These are phyloP conservation scores for Daedaleopsis sinensis DNA, from an alignment of 768 basidiomycete species.

Conservation along the genomic window DNA sequence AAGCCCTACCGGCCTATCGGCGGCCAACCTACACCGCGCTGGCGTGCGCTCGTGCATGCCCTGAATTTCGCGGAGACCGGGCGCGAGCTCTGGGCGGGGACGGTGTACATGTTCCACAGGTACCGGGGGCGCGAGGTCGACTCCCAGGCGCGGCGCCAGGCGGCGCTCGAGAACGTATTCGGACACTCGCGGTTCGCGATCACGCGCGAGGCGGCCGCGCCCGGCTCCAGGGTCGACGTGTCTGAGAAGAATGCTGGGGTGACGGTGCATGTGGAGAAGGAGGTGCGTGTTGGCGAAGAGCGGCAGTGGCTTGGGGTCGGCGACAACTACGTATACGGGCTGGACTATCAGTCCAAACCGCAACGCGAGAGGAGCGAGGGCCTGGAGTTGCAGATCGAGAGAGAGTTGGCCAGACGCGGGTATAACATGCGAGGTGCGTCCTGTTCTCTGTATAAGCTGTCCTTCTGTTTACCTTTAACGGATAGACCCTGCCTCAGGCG, in stretches of 20 bases:
- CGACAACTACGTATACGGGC: conserved; percentile 43
- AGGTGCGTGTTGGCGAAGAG: conserved; percentile 47
- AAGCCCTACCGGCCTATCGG: conserved; percentile 51
- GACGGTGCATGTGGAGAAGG: conserved; percentile 44
- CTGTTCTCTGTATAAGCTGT: background rate
- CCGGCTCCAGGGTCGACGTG: conserved; percentile 9
- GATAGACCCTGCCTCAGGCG: background rate
- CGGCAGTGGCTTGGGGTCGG: conserved; percentile 56
- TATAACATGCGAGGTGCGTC: conserved; percentile 31
- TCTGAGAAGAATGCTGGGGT: conserved; percentile 28
- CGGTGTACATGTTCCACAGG: conserved; percentile 58
- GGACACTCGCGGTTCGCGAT: conserved; percentile 32
- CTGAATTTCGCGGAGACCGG: conserved; percentile 74
- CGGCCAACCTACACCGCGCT: conserved; percentile 49
- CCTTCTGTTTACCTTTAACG: conserved; percentile 3
- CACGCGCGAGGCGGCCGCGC: conserved; percentile 12
- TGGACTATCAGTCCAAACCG: conserved; percentile 31
- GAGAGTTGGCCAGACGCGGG: conserved; percentile 53
- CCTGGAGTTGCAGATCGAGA: conserved; percentile 54
- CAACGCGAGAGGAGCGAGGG: conserved; percentile 54
- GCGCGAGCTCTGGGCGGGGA: conserved; percentile 60
- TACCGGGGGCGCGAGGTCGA: conserved; percentile 59
- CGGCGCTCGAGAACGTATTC: conserved; percentile 39
- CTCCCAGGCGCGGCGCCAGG: conserved; percentile 43
- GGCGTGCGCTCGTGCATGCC: conserved; percentile 61